Evolutionary conservation across 495 filamentous ascomycete genomes (phyloP), one percentile per base, ranked within the genome.

Genomic region (Hypoxylon cercidicola): DNA sequence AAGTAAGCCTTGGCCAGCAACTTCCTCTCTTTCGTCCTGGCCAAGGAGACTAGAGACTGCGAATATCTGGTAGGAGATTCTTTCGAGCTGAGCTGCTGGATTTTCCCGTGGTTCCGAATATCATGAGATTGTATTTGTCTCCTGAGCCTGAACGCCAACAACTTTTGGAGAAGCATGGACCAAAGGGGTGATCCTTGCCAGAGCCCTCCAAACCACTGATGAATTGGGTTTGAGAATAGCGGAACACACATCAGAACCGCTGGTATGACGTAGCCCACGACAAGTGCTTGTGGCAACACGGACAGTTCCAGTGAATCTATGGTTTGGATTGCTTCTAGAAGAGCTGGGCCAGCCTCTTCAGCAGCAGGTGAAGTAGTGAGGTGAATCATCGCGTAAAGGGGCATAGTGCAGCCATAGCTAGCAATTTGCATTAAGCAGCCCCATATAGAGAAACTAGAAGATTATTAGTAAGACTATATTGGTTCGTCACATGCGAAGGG

Each of bases 161-260:
- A 9, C 39, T 60, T 65, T 18, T 54, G 43, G 21, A 65, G 15
- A 21, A 60, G 43, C 62, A 65, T 65, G 12, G 35, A 32, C 12
- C 37, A 65, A 30, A 65, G 47, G 7, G 62, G 62, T 16, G 49
- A 60, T 40, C 62, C 62, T 39, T 65, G 62, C 62, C 62, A 65
- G 4, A 65, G 62, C 18, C 55, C 62, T 23, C 62, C 62, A 48
- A 65, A 60, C 62, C 62, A 65, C 44, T 65, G 62, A 23, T 65
- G 62, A 8, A 65, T 2, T 4, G 16, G 25, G 25, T 60, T 65
- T n/a, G 62, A 23, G 28, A 59, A 60, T n/a, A 59, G 13, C 34
- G 62, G 62, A 16, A 65, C 43, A 28, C 55, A 53, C 62, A 65
- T 65, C 41, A 65, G 44, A 10, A 65, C 25, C n/a, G 47, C 55